Base-by-base conservation (phyloP, 495 filamentous ascomycete species). In the Chaetomidium leptoderma region DNA sequence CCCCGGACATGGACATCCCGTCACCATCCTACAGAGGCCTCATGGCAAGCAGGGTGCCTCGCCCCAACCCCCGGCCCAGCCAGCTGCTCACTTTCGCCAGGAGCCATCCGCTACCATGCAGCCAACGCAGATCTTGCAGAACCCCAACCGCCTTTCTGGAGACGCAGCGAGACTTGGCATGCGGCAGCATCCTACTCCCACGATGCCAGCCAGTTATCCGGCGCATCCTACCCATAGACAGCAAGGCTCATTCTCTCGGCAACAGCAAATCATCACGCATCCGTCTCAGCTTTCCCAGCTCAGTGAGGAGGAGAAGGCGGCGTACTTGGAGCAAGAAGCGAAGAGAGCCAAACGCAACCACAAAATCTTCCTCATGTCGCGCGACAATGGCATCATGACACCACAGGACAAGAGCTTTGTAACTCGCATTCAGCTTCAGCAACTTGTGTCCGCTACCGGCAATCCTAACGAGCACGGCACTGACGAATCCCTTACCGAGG, bases 361-460 rank as follows among this genome's bases (percentile, higher is more conserved):
- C 76, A 99, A 99, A 76, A 99, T 99, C 53, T 90, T 89, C 65
- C 81, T 93, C 24, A 76, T 99, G 24, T 95, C 95, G 8, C 89
- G 86, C 64, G 92, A 95, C 64, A 97, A 99, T 66, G 95, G 93
- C 26, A 70, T 99, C 54, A 99, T 99, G 93, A 97, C 95, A 19
- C 95, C 95, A 3, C 91, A 96, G 67, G 93, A 99, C 72, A 99
- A 99, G 79, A 99, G 97, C 66, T 99, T 97, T 69, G 93, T 99
- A 57, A 97, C 95, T 10, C 84, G 95, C 14, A 97, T 99, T 51
- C 93, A 99, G 67, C 79, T 99, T 37, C 95, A 97, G 69, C 95
- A 97, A 65, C 81, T 99, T 26, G 89, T 99, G 43, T 84, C 91
- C 6, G 90, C 91, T 32, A 92, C 91, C 43, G 92, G 92, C 11